These are phyloP conservation scores for Discostella stelligeroides DNA, from an alignment of 108 stramenopile genomes.

Conservation along the genomic window DNA sequence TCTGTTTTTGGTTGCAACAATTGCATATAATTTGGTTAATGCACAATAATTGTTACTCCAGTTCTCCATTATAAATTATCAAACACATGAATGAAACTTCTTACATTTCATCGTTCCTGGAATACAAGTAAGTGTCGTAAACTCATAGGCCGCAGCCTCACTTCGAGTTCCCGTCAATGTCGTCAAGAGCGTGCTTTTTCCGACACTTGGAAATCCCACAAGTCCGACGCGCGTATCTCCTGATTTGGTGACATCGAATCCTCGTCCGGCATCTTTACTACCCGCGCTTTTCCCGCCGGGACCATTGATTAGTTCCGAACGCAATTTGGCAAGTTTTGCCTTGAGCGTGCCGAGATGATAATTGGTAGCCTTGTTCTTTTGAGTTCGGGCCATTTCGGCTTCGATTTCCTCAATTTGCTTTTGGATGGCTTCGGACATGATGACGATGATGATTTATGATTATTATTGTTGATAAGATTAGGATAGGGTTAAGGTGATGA, in stretches of 20 bases:
- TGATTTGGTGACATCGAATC: conserved; percentile 96
- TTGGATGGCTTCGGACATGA: conserved; percentile 28
- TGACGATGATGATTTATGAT: background rate
- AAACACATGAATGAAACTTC: too few relatives aligned
- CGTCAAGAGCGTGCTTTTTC: conserved; percentile 96
- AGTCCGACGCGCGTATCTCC: conserved; percentile 97
- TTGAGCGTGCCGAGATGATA: conserved; percentile 96
- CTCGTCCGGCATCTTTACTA: conserved; percentile 92
- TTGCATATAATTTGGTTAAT: background rate
- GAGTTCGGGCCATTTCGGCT: conserved; percentile 95
- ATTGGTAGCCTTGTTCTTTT: conserved; percentile 89
- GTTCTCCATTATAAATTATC: too few relatives aligned
- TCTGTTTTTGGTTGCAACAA: conserved; percentile 15
- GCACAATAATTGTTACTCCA: background rate
- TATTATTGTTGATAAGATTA: too few relatives aligned
- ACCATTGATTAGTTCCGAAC: conserved; percentile 73
- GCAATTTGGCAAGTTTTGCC: conserved; percentile 96
- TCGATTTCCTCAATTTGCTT: conserved; percentile 62
- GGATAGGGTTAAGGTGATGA: too few relatives aligned
- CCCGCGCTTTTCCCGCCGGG: conserved; percentile 87
- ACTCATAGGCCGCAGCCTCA: conserved; percentile 97
- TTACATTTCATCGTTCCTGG: conserved; percentile 98
- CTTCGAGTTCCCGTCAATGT: conserved; percentile 92
- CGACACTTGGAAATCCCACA: conserved; percentile 99
- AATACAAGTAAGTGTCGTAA: conserved; percentile 98